Base-by-base conservation (phyloP, 805 yeast species). In the Starmerella davenportii region DNA sequence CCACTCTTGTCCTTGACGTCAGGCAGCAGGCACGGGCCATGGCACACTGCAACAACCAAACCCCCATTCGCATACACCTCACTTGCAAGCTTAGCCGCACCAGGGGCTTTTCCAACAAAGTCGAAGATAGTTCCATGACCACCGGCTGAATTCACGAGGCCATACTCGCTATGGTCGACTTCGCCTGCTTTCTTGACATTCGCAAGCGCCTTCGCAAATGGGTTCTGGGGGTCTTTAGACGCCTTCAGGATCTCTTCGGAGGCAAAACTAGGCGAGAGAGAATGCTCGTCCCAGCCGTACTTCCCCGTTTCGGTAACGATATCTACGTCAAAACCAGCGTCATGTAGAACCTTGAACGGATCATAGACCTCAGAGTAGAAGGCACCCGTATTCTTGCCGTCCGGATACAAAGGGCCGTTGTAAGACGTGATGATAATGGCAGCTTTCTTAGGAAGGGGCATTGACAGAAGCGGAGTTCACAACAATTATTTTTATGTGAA, bases 91-190 rank as follows among this genome's bases (percentile, higher is more conserved):
- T 51, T 43, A 39, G 66, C 71, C 38, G 74, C 55, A 15, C 51
- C 62, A 4, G 51, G 55, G 14, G 76, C 76, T 3, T 52, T 58
- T 25, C 42, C 49, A 34, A 75, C 75, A 55, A 62, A 72, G 53
- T 74, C 81, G 45, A 64, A 70, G 30, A 66, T 45, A 21, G 76
- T 60, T 23, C 70, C 81, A 50, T 76, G 81, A 29, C 82, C 81
- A 37, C 72, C 81, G 36, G 77, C 66, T 30, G 76, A 78, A 47
- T 60, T 73, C 52, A 74, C 65, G 43, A 72, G 62, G 34, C 62
- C 63, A 54, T 63, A 75, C 29, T 70, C 71, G 14, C 53, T 51
- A 11, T 74, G 54, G 38, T 68, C 53, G 35, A 72, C 54, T 21
- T 68, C 74, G 14, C 63, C 46, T 5, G 75, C 66, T 43, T 62